Evolutionary conservation across 169 alveolate genomes (phyloP).

Genomic region (Eimeria maxima): DNA sequence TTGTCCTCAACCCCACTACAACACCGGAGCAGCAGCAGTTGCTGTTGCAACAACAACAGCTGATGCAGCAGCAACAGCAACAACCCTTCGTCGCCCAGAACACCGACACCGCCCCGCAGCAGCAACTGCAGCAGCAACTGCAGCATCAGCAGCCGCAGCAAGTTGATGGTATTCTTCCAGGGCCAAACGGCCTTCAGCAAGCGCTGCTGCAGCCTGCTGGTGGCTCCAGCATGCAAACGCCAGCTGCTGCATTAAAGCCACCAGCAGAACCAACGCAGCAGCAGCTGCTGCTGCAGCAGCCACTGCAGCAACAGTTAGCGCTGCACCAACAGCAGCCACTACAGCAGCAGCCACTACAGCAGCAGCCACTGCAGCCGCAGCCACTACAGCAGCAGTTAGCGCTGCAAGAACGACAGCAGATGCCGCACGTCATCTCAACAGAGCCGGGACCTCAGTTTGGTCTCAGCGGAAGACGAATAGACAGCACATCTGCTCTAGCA

Average conservation of each 20-base stretch:
- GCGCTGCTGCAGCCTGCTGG: no score
- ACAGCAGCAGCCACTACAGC: background rate
- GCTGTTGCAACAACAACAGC: slow-evolving; percentile 12
- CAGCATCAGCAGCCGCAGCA: slow-evolving; percentile 34
- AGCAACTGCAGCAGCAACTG: background rate
- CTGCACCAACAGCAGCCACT: slow-evolving; percentile 8
- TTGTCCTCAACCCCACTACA: background rate
- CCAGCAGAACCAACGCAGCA: slow-evolving; percentile 34
- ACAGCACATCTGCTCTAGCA: background rate
- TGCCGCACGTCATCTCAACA: background rate
- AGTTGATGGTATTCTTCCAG: no score
- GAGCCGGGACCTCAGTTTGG: background rate
- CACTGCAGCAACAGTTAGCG: no score
- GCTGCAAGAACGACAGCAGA: background rate
- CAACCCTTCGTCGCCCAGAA: background rate
- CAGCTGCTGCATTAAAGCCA: background rate
- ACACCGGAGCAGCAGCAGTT: slow-evolving; percentile 2
- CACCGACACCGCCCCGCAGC: background rate
- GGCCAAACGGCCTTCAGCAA: background rate
- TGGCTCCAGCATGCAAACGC: no score
- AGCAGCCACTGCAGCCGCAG: slow-evolving; percentile 18
- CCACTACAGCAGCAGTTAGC: background rate
- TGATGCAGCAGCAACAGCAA: slow-evolving; percentile 24
- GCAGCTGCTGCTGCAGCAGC: background rate
- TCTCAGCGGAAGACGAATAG: background rate